Evolutionary conservation across 768 basidiomycete species (phyloP).

Genomic region (Xerocomellus amylosporus): DNA sequence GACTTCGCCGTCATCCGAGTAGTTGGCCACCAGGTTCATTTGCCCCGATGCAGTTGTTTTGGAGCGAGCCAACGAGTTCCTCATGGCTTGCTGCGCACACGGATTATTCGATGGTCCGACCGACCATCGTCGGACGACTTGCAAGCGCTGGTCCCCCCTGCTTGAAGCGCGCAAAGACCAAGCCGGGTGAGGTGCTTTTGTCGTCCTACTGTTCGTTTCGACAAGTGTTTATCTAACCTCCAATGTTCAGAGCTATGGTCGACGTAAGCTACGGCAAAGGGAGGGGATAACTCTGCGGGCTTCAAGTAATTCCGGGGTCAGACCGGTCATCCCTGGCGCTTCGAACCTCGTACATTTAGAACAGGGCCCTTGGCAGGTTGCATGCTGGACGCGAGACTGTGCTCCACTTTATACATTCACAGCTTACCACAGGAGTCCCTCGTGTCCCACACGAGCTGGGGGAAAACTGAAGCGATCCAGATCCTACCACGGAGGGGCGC

Average conservation of each 20-base stretch:
- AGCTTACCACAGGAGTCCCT: no score
- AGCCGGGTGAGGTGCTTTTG: neutral
- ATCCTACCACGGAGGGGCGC: no score
- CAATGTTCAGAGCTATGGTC: neutral
- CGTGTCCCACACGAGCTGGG: no score
- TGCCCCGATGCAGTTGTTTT: neutral
- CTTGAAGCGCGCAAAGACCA: neutral
- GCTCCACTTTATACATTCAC: no score
- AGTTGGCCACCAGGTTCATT: neutral
- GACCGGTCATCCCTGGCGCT: neutral
- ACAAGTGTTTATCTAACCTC: neutral
- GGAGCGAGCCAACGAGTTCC: neutral
- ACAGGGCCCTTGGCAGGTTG: neutral
- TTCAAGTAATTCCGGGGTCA: neutral
- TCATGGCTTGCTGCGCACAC: slow-evolving; percentile 12
- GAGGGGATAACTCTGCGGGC: neutral
- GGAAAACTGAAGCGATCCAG: no score
- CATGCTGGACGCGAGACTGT: no score
- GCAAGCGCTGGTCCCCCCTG: neutral
- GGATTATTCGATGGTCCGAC: neutral
- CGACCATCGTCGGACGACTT: neutral
- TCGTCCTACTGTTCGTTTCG: neutral
- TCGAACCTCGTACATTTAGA: neutral
- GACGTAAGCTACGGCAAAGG: neutral
- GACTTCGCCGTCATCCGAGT: neutral